Evolutionary conservation across 2,329 filamentous ascomycete species (phyloP), one percentile per base, ranked within the genome.

Genomic region (Sclerotinia sclerotiorum): DNA sequence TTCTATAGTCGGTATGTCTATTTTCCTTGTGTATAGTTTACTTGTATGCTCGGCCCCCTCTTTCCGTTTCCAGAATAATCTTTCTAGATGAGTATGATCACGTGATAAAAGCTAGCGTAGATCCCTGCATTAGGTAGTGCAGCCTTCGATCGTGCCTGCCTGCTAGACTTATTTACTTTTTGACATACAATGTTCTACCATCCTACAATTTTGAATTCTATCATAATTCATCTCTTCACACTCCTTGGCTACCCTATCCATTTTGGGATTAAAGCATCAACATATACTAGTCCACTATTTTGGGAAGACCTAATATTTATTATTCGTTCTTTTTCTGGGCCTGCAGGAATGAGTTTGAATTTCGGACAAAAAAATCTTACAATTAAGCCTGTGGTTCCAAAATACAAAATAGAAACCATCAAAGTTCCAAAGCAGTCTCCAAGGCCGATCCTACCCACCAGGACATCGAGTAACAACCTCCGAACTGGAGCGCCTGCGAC

Each of bases 351-450:
- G 60, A 35, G 42, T 49, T 62, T 61, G 27, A 48, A 48, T 35
- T 32, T 61, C 5, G 60, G 60, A 51, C 46, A 39, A 15, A 62
- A 49, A 35, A 62, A 39, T 15, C 48, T 49, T 24, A 39, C 13
- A 52, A 49, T 62, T 4, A 51, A 51, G 17, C 44, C 60, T 62
- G 10, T 27, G 21, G 29, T 32, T 27, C 46, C 29, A n/a, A 49
- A 51, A 62, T 62, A 39, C 17, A 62, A 62, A 62, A 51, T 29
- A 5, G 60, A 62, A n/a, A 29, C 49, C n/a, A 29, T 52, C 15
- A 62, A 39, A 32, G 60, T 62, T 51, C 60, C 54, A 39, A 56
- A 56, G 35, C 54, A 56, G 32, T 42, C 52, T 52, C n/a, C 51
- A n/a, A 62, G 60, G 29, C 60, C 60, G 46, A 51, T 24, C 29